Evolutionary conservation across 2,329 filamentous ascomycete genomes (phyloP), one percentile per base, ranked within the genome.

Genomic region (Ceratocystis colombiana): DNA sequence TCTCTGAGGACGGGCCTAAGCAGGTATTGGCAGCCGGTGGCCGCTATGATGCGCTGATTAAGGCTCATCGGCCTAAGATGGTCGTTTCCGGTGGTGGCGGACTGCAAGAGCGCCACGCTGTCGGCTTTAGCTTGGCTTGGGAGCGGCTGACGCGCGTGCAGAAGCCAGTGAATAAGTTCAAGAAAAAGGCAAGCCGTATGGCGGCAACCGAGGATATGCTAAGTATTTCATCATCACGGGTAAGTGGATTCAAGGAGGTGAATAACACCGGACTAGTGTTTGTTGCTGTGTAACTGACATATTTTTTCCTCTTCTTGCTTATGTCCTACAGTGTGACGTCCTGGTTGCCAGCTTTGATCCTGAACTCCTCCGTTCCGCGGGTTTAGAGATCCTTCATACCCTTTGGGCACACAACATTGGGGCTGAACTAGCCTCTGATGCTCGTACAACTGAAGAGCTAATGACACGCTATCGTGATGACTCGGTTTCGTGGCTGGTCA

Each of bases 11-110:
- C 69, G 95, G 90, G 73, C 83, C 87, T 68, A 86, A 84, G 71
- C 88, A 94, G 70, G 89, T 97, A 0, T 90, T 97, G 72, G 94
- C 93, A 5, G 94, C 92, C 41, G 94, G 95, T 63, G 94, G 94
- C 1, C 85, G 94, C 62, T 99, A 99, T 73, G 95, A 99, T 73
- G 85, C 85, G 61, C 78, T 99, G 22, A 93, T 99, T 70, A 86
- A 86, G 73, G 89, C 95, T 68, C 89, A 95, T 72, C 84, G 87
- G 7, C 88, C 89, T 4, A 87, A 85, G 69, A 82, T 85, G 53
- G 80, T 84, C 50, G 37, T 41, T 41, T 41, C 37, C 37, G 37
- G 37, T 41, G 37, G 37, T 41, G 81, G 80, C 28, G 82, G 82
- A 66, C 79, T 82, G 55, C 80, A 84, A 66, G 85, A 87, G 71